phyloP scores from a whole-genome alignment of 257 asterid species.

The Solanum corneliomulleri region DNA sequence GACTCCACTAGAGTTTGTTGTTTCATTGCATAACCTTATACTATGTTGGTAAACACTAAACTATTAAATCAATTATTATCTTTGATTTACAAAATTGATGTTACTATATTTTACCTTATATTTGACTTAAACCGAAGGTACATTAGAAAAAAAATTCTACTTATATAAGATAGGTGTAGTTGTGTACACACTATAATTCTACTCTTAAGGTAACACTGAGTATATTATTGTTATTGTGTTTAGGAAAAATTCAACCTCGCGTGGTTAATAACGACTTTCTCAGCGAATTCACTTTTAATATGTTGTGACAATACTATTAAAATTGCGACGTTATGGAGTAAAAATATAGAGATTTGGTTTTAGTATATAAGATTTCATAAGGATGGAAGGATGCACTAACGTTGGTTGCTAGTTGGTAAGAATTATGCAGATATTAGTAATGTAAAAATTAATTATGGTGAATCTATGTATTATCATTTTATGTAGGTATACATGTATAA shows the following conservation, averaged over 20 bases:
- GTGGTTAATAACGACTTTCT: neutral
- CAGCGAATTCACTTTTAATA: too few relatives aligned
- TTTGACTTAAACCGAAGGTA: neutral
- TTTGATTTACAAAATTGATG: neutral
- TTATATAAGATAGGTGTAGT: too few relatives aligned
- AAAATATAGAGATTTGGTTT: too few relatives aligned
- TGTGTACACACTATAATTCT: fast-evolving
- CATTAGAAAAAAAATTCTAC: too few relatives aligned
- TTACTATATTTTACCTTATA: neutral
- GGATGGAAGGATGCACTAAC: too few relatives aligned
- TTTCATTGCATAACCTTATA: neutral
- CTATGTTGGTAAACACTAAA: neutral
- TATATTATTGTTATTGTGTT: neutral
- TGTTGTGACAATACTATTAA: neutral
- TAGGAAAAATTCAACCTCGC: too few relatives aligned
- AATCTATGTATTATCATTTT: too few relatives aligned
- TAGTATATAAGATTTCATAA: neutral
- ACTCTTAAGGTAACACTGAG: neutral
- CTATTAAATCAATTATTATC: neutral
- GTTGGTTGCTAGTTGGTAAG: too few relatives aligned
- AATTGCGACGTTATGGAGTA: neutral
- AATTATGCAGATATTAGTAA: too few relatives aligned
- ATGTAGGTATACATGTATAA: too few relatives aligned
- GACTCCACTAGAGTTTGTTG: neutral
- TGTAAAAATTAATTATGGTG: too few relatives aligned